Evolutionary conservation across 176 grass and related monocot genomes (phyloP).

Genomic region (Dendrocalamus sinicus): DNA sequence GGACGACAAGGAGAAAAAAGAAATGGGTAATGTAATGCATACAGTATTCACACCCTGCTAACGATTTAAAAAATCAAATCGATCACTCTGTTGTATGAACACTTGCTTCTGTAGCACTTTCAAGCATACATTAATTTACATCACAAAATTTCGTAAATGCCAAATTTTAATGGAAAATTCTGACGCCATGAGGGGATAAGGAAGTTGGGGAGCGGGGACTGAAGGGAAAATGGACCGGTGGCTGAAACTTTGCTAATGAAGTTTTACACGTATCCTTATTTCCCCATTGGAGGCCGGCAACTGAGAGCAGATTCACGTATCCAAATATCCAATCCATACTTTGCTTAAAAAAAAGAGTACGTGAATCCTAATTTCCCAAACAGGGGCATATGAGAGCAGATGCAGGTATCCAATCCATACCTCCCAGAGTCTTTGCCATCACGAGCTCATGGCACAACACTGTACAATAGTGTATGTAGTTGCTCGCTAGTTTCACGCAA

Average conservation of each 20-base stretch:
- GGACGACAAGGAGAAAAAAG: background rate
- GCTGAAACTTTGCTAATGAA: background rate
- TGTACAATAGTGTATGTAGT: background rate
- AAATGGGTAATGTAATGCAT: background rate
- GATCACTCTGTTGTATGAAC: background rate
- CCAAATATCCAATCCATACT: background rate
- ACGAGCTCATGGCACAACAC: background rate
- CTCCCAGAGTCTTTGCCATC: background rate
- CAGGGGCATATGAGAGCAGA: background rate
- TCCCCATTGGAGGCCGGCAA: background rate
- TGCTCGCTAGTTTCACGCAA: background rate
- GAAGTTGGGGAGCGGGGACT: too few species aligned
- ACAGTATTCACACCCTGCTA: background rate
- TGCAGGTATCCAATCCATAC: background rate
- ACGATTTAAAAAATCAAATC: background rate
- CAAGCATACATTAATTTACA: background rate
- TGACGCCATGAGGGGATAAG: background rate
- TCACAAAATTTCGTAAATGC: background rate
- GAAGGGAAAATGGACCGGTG: background rate
- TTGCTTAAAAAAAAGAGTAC: background rate
- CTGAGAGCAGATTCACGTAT: background rate
- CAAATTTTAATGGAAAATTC: background rate
- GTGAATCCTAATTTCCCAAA: background rate
- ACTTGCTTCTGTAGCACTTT: background rate
- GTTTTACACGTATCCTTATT: background rate